Base-by-base conservation (phyloP, 2,329 filamentous ascomycete species). In the Trichoderma lentiforme region DNA sequence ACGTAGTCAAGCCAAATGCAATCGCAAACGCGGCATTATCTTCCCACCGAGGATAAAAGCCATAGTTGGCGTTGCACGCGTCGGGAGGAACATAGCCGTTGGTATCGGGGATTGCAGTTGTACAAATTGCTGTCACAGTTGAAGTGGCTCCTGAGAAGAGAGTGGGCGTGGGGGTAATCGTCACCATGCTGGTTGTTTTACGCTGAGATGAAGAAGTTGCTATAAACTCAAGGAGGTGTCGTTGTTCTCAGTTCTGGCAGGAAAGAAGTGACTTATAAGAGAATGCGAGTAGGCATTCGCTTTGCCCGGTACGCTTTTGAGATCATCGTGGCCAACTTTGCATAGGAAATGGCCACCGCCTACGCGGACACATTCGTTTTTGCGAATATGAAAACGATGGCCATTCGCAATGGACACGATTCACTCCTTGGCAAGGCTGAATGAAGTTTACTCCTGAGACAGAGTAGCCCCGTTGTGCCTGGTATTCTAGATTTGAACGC, bases 1-100 rank as follows among this genome's bases (percentile, higher is more conserved):
- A n/a, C 0, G 77, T 78, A 4, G 74, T 77, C 11, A 79, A 47
- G 2, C 79, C 79, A 66, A 81, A 81, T 1, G 80, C 68, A 11
- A 78, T 75, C 2, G 78, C 77, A 73, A 81, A 81, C 6, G 77
- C 78, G 18, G 79, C 60, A 68, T 81, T 81, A n/a, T 75, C 80
- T 21, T 72, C 76, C 63, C 81, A 82, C 69, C 73, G 78, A 1
- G 80, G 80, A 32, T 81, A 71, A 69, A 78, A 82, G 68, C 68
- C 69, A 62, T 82, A 80, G 63, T 80, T 75, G 28, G 78, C 74
- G 53, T 81, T 79, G 72, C 80, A 82, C 1, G 80, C 76, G 32
- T 76, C 76, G 18, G 74, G 36, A 9, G 80, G 79, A 6, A 81
- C 79, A 70, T 75, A 71, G 1, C 80, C 80, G 60, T 81, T 77